Conservation (phyloP, 2,329 filamentous ascomycete genomes). For the Peltaster fructicola region DNA sequence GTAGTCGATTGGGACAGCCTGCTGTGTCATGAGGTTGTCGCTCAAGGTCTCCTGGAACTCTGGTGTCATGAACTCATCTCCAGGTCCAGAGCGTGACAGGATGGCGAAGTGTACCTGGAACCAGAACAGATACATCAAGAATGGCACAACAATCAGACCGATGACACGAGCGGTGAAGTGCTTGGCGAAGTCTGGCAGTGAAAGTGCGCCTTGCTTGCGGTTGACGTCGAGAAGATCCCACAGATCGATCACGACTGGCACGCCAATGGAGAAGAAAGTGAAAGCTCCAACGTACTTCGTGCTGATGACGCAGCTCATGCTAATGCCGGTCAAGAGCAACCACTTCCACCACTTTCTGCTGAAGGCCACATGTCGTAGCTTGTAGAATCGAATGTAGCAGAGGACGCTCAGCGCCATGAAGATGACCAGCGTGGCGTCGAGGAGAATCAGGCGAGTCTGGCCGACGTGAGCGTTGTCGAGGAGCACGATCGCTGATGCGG, state of each 20-base stretch:
- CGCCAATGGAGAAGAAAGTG: constrained; percentile 92
- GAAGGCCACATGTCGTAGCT: constrained; percentile 76
- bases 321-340: constrained; percentile 86
- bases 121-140: constrained; percentile 98
- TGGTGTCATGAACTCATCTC: constrained; percentile 97
- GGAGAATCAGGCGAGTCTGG: constrained; percentile 83
- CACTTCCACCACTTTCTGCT: constrained; percentile 99
- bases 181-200: constrained; percentile 62
- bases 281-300: constrained; percentile 96
- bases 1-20: constrained; percentile 74
- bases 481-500: constrained; percentile 71
- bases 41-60: constrained; percentile 95
- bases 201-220: constrained; percentile 63
- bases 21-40: constrained; percentile 83
- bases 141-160: constrained; percentile 75
- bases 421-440: constrained; percentile 85
- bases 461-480: constrained; percentile 97
- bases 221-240: constrained; percentile 90
- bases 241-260: constrained; percentile 81
- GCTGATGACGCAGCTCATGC: constrained; percentile 91
- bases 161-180: constrained; percentile 80
- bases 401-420: constrained; percentile 92
- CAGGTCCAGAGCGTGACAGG: constrained; percentile 71
- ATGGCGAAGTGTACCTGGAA: constrained; percentile 98
- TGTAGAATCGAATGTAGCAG: constrained; percentile 95